phyloP scores from a whole-genome alignment of 176 grass and related monocot genomes.

The Oryza meridionalis region DNA sequence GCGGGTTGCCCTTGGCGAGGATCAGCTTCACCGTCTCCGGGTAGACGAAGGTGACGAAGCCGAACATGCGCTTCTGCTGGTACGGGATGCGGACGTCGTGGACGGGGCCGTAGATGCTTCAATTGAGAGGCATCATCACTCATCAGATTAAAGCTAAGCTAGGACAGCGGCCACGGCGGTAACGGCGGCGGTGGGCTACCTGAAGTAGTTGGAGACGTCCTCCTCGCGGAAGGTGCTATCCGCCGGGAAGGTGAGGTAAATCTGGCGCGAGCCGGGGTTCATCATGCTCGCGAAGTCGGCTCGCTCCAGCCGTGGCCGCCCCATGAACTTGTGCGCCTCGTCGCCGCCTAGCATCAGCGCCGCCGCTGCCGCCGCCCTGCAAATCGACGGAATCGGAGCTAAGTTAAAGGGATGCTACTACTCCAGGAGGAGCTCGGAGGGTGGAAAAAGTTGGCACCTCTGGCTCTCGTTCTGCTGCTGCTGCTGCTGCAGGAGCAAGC shows the following conservation, averaged over 20 bases:
- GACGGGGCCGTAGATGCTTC: conserved; percentile 95
- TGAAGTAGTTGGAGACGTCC: conserved; percentile 98
- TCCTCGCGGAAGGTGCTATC: conserved; percentile 98
- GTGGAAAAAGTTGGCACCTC: conserved; percentile 52
- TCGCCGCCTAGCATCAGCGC: conserved; percentile 84
- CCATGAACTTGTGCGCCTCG: conserved; percentile 84
- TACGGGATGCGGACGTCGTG: conserved; percentile 96
- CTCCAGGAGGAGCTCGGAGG: not conserved
- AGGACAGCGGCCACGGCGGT: not conserved
- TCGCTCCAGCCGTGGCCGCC: conserved; percentile 60
- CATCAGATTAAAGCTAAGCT: not conserved
- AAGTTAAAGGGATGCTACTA: not conserved
- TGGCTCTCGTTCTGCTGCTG: conserved; percentile 96
- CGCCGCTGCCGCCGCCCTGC: conserved; percentile 67
- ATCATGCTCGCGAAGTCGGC: conserved; percentile 68
- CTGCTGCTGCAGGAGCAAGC: conserved; percentile 83
- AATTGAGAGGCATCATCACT: not conserved
- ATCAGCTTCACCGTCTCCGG: conserved; percentile 98
- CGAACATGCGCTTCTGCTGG: conserved; percentile 99
- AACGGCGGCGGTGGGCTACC: conserved; percentile 35
- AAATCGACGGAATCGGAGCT: not conserved
- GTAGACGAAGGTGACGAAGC: conserved; percentile 98
- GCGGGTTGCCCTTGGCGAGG: conserved; percentile 94
- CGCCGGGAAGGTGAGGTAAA: conserved; percentile 99
- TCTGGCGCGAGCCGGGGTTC: conserved; percentile 89